A percentile compares a stretch with the other conserved stretches of the same genome.
Evolutionary conservation across 257 asterid species (phyloP).

Genomic region (Ballota nigra): DNA sequence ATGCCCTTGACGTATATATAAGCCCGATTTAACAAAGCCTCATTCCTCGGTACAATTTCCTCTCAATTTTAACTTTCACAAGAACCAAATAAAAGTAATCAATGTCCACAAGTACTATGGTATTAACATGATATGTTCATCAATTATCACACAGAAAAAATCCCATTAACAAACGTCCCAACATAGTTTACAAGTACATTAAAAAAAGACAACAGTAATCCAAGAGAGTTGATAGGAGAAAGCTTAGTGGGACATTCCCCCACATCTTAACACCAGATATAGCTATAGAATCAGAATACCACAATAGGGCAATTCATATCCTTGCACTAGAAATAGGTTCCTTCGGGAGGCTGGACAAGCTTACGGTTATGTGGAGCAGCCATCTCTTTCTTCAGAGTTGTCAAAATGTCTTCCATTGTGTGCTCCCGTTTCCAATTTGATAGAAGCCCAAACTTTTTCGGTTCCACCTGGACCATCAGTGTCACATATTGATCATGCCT

Average conservation of each 20-base stretch:
- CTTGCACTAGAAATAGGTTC: slow-evolving; percentile 65
- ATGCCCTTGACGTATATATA: too few species aligned
- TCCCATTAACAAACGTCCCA: slow-evolving; percentile 19
- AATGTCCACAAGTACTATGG: background rate
- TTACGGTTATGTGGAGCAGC: slow-evolving; percentile 37
- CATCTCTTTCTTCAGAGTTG: slow-evolving; percentile 41
- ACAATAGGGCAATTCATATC: background rate
- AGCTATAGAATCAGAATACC: slow-evolving; percentile 13
- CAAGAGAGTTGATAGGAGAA: slow-evolving; percentile 18
- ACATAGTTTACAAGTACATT: slow-evolving; percentile 16
- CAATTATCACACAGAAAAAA: slow-evolving; percentile 13
- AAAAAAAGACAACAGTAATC: slow-evolving; percentile 13
- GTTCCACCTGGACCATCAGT: slow-evolving; percentile 57
- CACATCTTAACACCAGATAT: slow-evolving; percentile 16
- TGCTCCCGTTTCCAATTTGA: slow-evolving; percentile 78
- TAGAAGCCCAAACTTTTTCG: slow-evolving; percentile 65
- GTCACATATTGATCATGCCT: background rate
- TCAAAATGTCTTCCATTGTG: slow-evolving; percentile 47
- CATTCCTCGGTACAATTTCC: background rate
- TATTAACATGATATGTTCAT: slow-evolving; percentile 11
- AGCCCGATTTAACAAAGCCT: too few species aligned
- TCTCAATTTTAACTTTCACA: background rate
- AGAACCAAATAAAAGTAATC: background rate
- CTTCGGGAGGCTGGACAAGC: slow-evolving; percentile 76
- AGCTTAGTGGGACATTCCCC: slow-evolving; percentile 18